phyloP scores from a whole-genome alignment of 2,329 filamentous ascomycete genomes.

The Phaeosphaeria sp. region DNA sequence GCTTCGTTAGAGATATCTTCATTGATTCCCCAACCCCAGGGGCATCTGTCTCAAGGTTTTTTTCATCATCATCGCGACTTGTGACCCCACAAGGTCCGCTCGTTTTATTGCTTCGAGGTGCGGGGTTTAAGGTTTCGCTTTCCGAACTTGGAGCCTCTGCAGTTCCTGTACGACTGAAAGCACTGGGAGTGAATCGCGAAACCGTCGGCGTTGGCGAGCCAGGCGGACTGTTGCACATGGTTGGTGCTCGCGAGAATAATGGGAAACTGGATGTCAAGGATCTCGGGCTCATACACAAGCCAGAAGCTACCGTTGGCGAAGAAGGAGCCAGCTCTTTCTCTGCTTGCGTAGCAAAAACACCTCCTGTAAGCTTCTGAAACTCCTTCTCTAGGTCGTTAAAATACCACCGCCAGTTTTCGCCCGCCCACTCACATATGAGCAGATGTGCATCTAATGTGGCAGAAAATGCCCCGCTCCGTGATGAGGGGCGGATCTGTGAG shows the following conservation, averaged over 20 bases:
- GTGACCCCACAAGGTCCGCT: no score
- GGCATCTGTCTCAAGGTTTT: no score
- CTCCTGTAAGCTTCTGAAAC: slow-evolving; percentile 29
- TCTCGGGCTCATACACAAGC: neutral
- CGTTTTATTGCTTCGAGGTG: no score
- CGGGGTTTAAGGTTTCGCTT: no score
- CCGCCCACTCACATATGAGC: slow-evolving; percentile 46
- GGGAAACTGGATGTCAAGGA: neutral
- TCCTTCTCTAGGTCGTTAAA: slow-evolving; percentile 46
- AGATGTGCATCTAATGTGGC: slow-evolving; percentile 43
- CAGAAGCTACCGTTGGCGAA: neutral
- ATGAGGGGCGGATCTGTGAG: slow-evolving; percentile 2
- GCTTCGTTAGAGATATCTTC: no score
- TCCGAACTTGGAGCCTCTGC: no score
- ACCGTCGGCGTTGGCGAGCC: neutral
- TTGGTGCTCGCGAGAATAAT: neutral
- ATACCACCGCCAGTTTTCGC: slow-evolving; percentile 54
- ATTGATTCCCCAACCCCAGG: no score
- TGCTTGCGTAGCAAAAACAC: slow-evolving; percentile 8
- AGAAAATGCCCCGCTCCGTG: slow-evolving; percentile 16
- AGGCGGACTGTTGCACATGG: neutral
- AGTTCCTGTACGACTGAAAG: no score
- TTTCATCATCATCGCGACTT: no score
- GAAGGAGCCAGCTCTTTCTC: slow-evolving; percentile 7
- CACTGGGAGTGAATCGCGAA: neutral